Conservation (phyloP, 2,329 filamentous ascomycete species). For the Fusarium oligoseptatum region DNA sequence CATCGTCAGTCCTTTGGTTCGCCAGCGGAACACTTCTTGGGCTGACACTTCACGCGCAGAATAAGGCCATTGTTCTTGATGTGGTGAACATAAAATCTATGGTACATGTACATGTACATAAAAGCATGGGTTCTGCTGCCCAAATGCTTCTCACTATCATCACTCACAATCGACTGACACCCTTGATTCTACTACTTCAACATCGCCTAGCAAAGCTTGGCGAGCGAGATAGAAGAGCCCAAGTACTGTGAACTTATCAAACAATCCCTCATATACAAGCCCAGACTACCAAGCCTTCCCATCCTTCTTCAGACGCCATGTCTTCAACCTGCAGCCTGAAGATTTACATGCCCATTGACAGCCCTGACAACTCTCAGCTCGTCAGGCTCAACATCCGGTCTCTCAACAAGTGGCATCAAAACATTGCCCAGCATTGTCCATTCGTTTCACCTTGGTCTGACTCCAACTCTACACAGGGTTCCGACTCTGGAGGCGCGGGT, state of each 20-base stretch:
- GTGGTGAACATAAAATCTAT: neutral
- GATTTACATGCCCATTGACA: conserved; percentile 17
- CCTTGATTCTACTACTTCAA: neutral
- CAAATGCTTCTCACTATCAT: neutral
- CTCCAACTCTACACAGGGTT: neutral
- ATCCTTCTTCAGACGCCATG: conserved; percentile 6
- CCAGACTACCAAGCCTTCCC: no score
- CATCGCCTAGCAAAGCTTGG: conserved; percentile 1
- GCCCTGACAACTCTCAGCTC: neutral
- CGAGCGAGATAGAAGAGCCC: neutral
- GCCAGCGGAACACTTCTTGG: neutral
- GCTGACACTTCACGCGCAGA: neutral
- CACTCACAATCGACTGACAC: conserved; percentile 3
- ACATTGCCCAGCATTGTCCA: neutral
- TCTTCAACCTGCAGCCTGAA: conserved; percentile 1
- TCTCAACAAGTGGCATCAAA: conserved; percentile 17
- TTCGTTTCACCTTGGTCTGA: neutral
- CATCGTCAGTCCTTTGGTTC: neutral
- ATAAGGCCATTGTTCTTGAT: neutral
- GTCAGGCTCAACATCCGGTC: conserved; percentile 16
- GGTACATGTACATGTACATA: neutral
- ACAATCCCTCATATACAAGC: neutral
- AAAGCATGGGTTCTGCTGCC: neutral
- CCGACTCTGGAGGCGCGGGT: neutral
- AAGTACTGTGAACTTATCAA: neutral